Evolutionary conservation across 805 yeast species (phyloP).

Genomic region (Myxozyma lipomycoides): DNA sequence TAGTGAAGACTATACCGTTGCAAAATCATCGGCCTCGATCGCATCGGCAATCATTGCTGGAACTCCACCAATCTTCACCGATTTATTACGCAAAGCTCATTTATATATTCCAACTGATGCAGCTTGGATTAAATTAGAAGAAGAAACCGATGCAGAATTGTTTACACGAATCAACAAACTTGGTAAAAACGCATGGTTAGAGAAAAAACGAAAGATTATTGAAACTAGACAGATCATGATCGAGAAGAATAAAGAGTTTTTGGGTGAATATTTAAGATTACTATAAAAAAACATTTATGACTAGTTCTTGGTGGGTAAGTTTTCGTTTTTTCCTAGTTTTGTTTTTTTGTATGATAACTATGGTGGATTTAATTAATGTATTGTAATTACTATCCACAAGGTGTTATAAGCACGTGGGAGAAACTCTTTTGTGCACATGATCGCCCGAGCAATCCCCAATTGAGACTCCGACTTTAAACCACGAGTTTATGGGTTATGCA

Average conservation of each 20-base stretch:
- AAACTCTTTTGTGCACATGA: too few species aligned
- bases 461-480: too few species aligned
- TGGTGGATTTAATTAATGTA: too few species aligned
- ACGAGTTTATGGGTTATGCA: too few species aligned
- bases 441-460: too few species aligned
- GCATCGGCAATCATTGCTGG: conserved; percentile 19
- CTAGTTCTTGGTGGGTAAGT: too few species aligned
- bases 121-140: conserved; percentile 15
- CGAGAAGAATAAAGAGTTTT: conserved; percentile 6
- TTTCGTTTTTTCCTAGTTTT: too few species aligned
- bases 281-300: too few species aligned
- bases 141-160: conserved; percentile 14
- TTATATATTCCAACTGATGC: conserved; percentile 5
- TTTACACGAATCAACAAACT: conserved; percentile 7
- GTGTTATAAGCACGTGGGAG: too few species aligned
- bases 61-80: conserved; percentile 11
- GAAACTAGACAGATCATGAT: conserved; percentile 18
- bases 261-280: not conserved
- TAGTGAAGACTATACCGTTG: conserved; percentile 2
- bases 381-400: too few species aligned
- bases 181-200: conserved; percentile 7
- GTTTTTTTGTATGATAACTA: too few species aligned
- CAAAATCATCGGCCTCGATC: conserved; percentile 15
- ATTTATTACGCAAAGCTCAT: conserved; percentile 6
- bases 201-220: conserved; percentile 6